Evolutionary conservation across 345 rosid species (phyloP).

Genomic region (Corchorus capsularis): DNA sequence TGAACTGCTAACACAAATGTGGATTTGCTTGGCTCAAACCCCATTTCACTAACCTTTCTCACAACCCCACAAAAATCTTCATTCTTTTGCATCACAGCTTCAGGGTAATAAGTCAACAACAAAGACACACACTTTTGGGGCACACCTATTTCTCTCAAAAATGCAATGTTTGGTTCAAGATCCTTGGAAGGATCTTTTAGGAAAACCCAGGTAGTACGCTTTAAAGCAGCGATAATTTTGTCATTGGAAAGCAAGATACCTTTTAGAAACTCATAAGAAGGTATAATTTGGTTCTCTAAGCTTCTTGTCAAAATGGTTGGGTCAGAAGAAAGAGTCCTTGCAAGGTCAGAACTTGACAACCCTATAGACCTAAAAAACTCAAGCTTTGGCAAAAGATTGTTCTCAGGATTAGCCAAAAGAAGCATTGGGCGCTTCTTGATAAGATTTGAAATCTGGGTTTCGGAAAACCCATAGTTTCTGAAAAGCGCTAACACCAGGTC

Average conservation of each 20-base stretch:
- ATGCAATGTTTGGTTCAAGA: constrained; percentile 40
- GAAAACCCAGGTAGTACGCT: constrained; percentile 46
- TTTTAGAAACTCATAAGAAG: constrained; percentile 44
- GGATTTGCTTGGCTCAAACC: constrained; percentile 45
- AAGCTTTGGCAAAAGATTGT: constrained; percentile 43
- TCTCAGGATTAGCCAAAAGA: constrained; percentile 32
- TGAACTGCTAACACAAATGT: constrained; percentile 51
- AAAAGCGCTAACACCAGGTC: constrained; percentile 41
- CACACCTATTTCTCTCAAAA: constrained; percentile 36
- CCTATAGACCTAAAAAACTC: constrained; percentile 42
- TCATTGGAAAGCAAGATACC: constrained; percentile 33
- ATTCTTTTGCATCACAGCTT: constrained; percentile 43
- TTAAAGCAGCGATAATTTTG: constrained; percentile 36
- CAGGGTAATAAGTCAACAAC: constrained; percentile 52
- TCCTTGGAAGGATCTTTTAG: constrained; percentile 43
- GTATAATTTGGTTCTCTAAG: constrained; percentile 42
- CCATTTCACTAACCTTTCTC: constrained; percentile 46
- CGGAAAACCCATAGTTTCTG: constrained; percentile 37
- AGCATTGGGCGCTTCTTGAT: constrained; percentile 38
- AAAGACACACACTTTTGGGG: constrained; percentile 40
- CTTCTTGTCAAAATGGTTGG: constrained; percentile 38
- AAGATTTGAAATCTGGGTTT: constrained; percentile 37
- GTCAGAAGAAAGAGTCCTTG: constrained; percentile 27
- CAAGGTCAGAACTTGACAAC: constrained; percentile 36
- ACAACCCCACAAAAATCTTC: constrained; percentile 34